Evolutionary conservation across 371 early-diverging fungal genomes (phyloP).

Genomic region (Mucor velutinosus): DNA sequence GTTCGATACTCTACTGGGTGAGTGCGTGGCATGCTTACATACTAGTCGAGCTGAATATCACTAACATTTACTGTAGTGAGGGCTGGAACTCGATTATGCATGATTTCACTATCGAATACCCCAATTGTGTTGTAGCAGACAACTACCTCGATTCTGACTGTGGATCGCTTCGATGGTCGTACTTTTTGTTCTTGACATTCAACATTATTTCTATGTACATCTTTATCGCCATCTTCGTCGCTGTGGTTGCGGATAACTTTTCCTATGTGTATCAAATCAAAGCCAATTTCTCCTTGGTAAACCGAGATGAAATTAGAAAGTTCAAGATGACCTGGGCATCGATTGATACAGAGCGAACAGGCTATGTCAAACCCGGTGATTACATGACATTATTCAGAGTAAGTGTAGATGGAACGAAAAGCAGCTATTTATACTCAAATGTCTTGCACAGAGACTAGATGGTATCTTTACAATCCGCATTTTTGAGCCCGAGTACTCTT

Average conservation of each 20-base stretch:
- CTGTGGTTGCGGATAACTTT: conserved; percentile 74
- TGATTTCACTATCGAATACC: conserved; percentile 64
- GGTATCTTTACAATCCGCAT: conserved; percentile 45
- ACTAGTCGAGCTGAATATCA: background rate
- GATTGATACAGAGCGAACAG: conserved; percentile 56
- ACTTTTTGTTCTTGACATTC: conserved; percentile 66
- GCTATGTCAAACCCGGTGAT: conserved; percentile 53
- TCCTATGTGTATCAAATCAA: conserved; percentile 71
- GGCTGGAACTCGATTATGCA: conserved; percentile 77
- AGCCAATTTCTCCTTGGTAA: conserved; percentile 61
- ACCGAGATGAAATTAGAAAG: conserved; percentile 69
- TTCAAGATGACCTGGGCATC: conserved; percentile 65
- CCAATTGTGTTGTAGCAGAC: conserved; percentile 60
- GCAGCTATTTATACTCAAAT: background rate
- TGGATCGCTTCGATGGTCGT: conserved; percentile 65
- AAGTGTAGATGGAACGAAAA: background rate
- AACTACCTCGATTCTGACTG: conserved; percentile 68
- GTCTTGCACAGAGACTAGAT: conserved; percentile 37
- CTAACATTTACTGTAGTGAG: conserved; percentile 44
- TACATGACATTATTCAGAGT: conserved; percentile 54
- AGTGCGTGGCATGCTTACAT: background rate
- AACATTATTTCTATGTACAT: conserved; percentile 80
- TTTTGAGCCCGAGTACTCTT: conserved; percentile 41
- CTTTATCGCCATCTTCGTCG: conserved; percentile 73
- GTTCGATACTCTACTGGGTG: conserved; percentile 72